phyloP scores from a whole-genome alignment of 768 basidiomycete genomes.

The Pholiota molesta region DNA sequence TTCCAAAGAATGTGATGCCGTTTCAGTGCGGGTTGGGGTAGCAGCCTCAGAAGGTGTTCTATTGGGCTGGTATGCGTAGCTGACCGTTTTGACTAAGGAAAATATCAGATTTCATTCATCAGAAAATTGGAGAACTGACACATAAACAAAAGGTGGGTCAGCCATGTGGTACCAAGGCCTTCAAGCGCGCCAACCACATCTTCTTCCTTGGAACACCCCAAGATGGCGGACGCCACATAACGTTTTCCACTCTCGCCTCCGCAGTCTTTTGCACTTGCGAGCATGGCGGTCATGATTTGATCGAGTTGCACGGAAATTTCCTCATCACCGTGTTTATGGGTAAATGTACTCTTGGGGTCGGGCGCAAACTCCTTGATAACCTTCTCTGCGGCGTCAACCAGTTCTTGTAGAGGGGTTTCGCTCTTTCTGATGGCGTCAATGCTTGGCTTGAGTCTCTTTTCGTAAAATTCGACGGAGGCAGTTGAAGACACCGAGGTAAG shows the following conservation, averaged over 20 bases:
- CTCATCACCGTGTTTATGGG: constrained; percentile 3
- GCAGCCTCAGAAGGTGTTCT: constrained; percentile 1
- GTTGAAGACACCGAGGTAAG: too few species aligned
- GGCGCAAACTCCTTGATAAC: constrained; percentile 14
- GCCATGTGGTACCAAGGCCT: constrained; percentile 14
- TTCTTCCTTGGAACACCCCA: constrained; percentile 13
- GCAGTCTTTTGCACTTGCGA: constrained; percentile 16
- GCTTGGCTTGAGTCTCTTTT: too few species aligned
- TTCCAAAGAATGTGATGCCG: constrained; percentile 1
- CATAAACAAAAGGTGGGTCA: constrained; percentile 19
- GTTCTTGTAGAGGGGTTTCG: constrained; percentile 8
- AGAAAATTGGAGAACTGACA: constrained; percentile 13
- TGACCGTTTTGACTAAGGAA: constrained; percentile 17
- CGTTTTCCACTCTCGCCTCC: constrained; percentile 21
- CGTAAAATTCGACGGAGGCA: too few species aligned
- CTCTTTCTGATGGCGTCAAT: not conserved
- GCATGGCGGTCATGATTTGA: constrained; percentile 17
- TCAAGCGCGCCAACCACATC: constrained; percentile 16
- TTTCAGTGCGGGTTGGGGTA: constrained; percentile 5
- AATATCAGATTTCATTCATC: constrained; percentile 4
- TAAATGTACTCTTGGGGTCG: not conserved
- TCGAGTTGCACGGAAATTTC: constrained; percentile 16
- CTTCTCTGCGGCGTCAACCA: constrained; percentile 14
- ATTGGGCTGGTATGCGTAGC: not conserved
- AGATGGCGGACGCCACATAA: constrained; percentile 20